These are phyloP conservation scores for Gynostemma pentaphyllum DNA, from an alignment of 306 rosid genomes.

Conservation along the genomic window DNA sequence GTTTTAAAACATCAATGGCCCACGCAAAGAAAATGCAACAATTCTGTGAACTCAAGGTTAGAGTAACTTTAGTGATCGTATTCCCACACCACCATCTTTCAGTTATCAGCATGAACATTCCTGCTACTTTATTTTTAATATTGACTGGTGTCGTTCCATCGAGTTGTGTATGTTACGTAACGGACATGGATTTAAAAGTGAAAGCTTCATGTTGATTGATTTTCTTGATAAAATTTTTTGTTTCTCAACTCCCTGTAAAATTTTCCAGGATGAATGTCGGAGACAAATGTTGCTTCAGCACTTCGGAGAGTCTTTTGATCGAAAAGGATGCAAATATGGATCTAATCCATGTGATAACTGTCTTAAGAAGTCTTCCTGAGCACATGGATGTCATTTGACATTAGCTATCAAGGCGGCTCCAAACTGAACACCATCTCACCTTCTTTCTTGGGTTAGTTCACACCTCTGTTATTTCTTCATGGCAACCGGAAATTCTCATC, in stretches of 20 bases:
- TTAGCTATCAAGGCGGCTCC: neutral
- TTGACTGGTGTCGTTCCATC: too few species aligned
- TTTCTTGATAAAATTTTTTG: neutral
- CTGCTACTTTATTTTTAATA: neutral
- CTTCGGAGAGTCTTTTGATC: conserved; percentile 77
- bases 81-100: neutral
- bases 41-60: conserved; percentile 86
- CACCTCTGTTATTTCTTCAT: neutral
- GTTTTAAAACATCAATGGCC: conserved; percentile 64
- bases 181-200: conserved; percentile 57
- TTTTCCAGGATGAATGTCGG: conserved; percentile 63
- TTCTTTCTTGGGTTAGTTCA: neutral
- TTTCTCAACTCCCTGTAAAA: neutral
- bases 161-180: conserved; percentile 86
- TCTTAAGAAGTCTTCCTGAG: conserved; percentile 36
- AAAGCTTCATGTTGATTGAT: conserved; percentile 36
- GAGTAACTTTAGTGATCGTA: conserved; percentile 1
- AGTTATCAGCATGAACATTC: neutral
- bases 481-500: neutral
- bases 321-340: conserved; percentile 57
- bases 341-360: conserved; percentile 90
- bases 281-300: conserved; percentile 72
- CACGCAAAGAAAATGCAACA: conserved; percentile 88
- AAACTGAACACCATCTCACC: neutral
- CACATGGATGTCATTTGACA: too few species aligned